A percentile compares a stretch with the other conserved stretches of the same genome.
Conservation (phyloP, 1,284 basidiomycete species). For the Cutaneotrichosporon sp. region DNA sequence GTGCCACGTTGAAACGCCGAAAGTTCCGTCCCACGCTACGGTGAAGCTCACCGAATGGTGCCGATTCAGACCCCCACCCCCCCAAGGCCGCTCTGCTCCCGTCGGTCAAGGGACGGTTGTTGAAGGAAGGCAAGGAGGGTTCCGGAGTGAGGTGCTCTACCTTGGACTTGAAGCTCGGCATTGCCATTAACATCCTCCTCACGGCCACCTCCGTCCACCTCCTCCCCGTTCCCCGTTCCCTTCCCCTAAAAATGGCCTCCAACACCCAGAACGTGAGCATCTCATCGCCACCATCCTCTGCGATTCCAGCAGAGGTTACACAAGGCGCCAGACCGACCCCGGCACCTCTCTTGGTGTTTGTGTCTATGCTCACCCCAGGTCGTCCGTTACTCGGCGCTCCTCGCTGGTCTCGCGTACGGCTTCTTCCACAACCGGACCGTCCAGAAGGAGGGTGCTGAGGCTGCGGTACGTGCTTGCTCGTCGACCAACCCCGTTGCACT, state of each 20-base stretch:
- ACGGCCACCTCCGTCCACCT: neutral
- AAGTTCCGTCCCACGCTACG: neutral
- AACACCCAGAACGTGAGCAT: constrained; percentile 36
- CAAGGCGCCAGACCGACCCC: neutral
- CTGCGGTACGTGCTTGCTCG: constrained; percentile 38
- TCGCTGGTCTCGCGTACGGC: constrained; percentile 86
- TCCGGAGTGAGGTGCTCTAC: too few species aligned
- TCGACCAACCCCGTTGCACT: constrained; percentile 8
- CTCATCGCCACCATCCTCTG: neutral
- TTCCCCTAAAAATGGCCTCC: constrained; percentile 48
- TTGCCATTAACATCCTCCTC: constrained; percentile 4
- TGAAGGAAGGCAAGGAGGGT: too few species aligned
- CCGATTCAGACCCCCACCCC: neutral
- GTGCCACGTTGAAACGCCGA: constrained; percentile 11
- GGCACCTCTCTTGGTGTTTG: neutral
- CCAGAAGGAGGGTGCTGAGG: constrained; percentile 72
- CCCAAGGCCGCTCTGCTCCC: neutral
- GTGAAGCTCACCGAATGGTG: neutral
- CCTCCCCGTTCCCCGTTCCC: constrained; percentile 9
- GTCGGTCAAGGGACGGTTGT: neutral
- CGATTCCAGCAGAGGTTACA: neutral
- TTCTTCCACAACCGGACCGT: constrained; percentile 87
- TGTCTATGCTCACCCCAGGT: constrained; percentile 63
- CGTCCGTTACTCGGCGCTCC: constrained; percentile 89
- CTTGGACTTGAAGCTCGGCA: neutral